phyloP scores from a whole-genome alignment of 805 yeast genomes.

The Nakazawaea laoshanensis region DNA sequence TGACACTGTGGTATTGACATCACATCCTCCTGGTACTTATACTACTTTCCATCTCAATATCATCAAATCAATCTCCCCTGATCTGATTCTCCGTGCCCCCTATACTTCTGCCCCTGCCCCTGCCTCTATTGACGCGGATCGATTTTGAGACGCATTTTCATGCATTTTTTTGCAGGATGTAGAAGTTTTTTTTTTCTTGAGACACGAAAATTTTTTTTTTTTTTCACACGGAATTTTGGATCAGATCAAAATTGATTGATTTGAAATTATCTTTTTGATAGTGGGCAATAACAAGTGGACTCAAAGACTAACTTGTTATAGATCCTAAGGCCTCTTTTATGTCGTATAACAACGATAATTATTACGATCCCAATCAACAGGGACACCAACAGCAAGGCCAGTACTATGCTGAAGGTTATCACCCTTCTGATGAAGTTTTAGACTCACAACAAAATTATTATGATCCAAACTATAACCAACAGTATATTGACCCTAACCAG shows the following conservation, averaged over 20 bases:
- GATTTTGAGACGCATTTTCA: too few species aligned
- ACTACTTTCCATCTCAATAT: too few species aligned
- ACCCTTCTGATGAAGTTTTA: conserved; percentile 14
- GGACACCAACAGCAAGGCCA: conserved; percentile 18
- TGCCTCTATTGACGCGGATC: too few species aligned
- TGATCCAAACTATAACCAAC: conserved; percentile 19
- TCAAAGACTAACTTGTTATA: background rate
- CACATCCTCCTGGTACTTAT: too few species aligned
- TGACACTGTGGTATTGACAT: too few species aligned
- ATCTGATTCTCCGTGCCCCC: too few species aligned
- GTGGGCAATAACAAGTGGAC: too few species aligned
- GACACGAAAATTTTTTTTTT: conserved; percentile 6
- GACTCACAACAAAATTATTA: conserved; percentile 17
- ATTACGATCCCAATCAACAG: conserved; percentile 31
- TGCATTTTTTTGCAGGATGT: background rate
- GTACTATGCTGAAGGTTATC: conserved; percentile 24
- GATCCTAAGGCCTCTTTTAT: conserved; percentile 29
- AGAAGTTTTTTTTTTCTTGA: conserved; percentile 1
- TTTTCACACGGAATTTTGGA: background rate
- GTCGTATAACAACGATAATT: conserved; percentile 51
- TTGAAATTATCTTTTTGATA: too few species aligned
- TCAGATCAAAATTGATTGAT: too few species aligned
- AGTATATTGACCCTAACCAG: conserved; percentile 14
- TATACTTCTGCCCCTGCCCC: too few species aligned
- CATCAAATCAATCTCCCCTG: too few species aligned